Evolutionary conservation across 306 rosid species (phyloP).

Genomic region (Clitoria ternatea): DNA sequence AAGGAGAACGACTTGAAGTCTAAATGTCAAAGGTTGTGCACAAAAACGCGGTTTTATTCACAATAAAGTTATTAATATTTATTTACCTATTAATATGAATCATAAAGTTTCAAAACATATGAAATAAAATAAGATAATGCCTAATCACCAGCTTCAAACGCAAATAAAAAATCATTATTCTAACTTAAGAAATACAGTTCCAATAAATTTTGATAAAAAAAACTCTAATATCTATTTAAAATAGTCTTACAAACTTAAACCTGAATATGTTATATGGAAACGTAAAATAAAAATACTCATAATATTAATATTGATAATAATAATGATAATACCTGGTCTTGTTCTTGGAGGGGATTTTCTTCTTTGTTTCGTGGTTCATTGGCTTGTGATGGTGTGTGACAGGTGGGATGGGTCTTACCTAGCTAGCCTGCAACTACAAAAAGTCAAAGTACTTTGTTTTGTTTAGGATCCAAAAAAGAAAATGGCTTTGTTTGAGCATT

Average conservation of each 20-base stretch:
- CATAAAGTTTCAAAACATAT: not conserved
- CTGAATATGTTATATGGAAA: no score
- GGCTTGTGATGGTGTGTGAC: not conserved
- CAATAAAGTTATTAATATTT: not conserved
- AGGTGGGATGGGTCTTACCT: not conserved
- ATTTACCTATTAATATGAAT: not conserved
- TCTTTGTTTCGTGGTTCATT: constrained; percentile 21
- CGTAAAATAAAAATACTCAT: not conserved
- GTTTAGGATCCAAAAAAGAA: not conserved
- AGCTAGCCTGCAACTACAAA: not conserved
- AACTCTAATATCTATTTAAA: no score
- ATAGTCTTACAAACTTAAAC: no score
- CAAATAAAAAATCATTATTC: not conserved
- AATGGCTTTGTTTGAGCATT: not conserved
- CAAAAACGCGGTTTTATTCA: constrained; percentile 67
- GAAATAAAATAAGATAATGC: no score
- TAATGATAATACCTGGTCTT: constrained; percentile 28
- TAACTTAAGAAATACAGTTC: no score
- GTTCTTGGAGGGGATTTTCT: constrained; percentile 24
- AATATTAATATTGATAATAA: not conserved
- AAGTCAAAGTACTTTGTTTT: constrained; percentile 21
- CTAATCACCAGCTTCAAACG: not conserved
- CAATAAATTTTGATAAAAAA: no score
- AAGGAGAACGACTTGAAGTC: constrained; percentile 36
- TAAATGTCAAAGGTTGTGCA: constrained; percentile 23